These are phyloP conservation scores for Stylonectria norvegica DNA, from an alignment of 2,329 filamentous ascomycete genomes.

Conservation along the genomic window DNA sequence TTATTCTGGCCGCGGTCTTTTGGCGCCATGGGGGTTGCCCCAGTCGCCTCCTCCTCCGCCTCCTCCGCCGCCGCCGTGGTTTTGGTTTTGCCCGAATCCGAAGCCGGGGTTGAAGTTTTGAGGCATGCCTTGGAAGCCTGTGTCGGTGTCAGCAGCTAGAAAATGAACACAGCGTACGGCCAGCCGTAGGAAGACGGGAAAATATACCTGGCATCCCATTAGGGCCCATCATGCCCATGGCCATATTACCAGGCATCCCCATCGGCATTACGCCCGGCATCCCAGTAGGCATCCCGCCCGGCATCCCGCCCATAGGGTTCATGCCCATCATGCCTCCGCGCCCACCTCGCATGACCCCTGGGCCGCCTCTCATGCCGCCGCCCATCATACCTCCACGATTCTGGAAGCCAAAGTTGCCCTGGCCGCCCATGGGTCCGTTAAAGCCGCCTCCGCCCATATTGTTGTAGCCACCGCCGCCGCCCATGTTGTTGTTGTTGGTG, in stretches of 20 bases:
- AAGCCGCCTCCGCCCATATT: slow-evolving; percentile 48
- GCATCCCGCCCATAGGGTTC: slow-evolving; percentile 46
- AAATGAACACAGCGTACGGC: neutral
- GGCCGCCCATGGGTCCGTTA: slow-evolving; percentile 49
- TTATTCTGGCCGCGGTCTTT: slow-evolving; percentile 72
- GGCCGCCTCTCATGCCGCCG: slow-evolving; percentile 45
- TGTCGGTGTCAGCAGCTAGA: slow-evolving; percentile 18
- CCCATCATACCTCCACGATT: slow-evolving; percentile 45
- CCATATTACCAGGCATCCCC: slow-evolving; percentile 59
- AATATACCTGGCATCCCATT: slow-evolving; percentile 37
- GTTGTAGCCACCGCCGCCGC: slow-evolving; percentile 27
- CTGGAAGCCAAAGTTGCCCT: slow-evolving; percentile 47
- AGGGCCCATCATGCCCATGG: slow-evolving; percentile 54
- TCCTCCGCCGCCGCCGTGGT: slow-evolving; percentile 31
- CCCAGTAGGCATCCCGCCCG: slow-evolving; percentile 56
- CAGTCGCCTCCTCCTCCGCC: slow-evolving; percentile 53
- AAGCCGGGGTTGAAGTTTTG: slow-evolving; percentile 71
- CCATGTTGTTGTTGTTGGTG: slow-evolving; percentile 38
- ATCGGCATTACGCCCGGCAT: slow-evolving; percentile 52
- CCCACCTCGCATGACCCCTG: slow-evolving; percentile 46
- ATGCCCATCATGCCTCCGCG: slow-evolving; percentile 53
- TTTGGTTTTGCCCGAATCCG: slow-evolving; percentile 53
- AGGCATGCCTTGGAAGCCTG: slow-evolving; percentile 66
- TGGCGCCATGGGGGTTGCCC: slow-evolving; percentile 79
- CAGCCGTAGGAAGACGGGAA: neutral